phyloP scores from a whole-genome alignment of 257 asterid species.

The Parsonsia alboflavescens region DNA sequence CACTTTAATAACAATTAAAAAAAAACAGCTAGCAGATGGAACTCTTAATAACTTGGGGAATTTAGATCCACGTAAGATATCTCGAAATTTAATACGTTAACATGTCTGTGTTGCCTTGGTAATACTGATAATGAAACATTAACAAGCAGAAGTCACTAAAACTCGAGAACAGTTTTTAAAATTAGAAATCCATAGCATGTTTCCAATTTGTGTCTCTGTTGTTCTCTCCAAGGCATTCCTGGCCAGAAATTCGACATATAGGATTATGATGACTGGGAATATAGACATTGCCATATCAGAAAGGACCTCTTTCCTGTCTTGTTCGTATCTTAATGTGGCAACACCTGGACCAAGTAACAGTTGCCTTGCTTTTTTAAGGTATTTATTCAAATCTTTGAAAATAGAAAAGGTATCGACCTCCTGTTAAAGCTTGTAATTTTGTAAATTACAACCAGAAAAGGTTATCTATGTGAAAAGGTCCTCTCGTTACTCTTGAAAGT shows the following conservation, averaged over 20 bases:
- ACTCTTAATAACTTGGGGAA: not conserved
- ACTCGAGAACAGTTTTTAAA: not conserved
- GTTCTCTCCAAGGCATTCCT: not conserved
- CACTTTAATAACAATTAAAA: not conserved
- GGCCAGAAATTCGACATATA: conserved; percentile 3
- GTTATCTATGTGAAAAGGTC: too few relatives aligned
- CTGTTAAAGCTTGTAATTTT: too few relatives aligned
- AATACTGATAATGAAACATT: not conserved
- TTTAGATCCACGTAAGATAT: not conserved
- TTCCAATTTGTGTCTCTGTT: too few relatives aligned
- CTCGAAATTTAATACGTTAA: not conserved
- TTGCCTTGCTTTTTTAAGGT: not conserved
- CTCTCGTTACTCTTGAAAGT: too few relatives aligned
- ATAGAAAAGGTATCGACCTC: too few relatives aligned
- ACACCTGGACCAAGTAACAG: not conserved
- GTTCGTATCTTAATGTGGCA: conserved; percentile 1
- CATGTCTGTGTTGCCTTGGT: not conserved
- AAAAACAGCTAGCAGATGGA: not conserved
- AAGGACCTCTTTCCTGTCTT: not conserved
- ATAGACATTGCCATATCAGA: conserved; percentile 13
- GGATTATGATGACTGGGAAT: conserved; percentile 12
- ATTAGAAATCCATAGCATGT: too few relatives aligned
- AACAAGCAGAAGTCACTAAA: not conserved
- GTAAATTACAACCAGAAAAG: too few relatives aligned
- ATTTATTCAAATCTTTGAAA: not conserved